Evolutionary conservation across 192 early-diverging fungal genomes (phyloP).

Genomic region (Geranomyces michiganensis): DNA sequence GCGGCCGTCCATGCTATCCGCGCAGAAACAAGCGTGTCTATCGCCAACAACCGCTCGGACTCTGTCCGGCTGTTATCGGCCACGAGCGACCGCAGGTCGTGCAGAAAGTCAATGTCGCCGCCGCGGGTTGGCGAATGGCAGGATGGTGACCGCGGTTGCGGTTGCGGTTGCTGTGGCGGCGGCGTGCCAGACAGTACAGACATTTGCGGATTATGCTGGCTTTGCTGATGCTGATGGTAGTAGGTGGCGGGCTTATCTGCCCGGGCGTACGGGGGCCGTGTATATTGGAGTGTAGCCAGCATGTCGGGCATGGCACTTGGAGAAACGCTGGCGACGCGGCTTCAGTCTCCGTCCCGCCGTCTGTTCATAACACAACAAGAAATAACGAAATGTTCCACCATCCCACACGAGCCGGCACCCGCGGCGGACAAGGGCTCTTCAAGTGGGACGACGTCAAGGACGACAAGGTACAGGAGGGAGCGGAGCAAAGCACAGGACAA

Average conservation of each 20-base stretch:
- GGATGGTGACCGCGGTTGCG: too few species aligned
- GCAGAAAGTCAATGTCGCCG: not conserved
- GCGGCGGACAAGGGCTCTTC: constrained; percentile 49
- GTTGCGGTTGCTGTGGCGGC: too few species aligned
- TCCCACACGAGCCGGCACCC: constrained; percentile 38
- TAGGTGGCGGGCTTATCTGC: too few species aligned
- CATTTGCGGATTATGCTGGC: too few species aligned
- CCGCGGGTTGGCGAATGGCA: too few species aligned
- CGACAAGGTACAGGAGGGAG: constrained; percentile 25
- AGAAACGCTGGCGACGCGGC: too few species aligned
- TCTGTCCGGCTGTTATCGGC: not conserved
- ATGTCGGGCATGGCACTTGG: too few species aligned
- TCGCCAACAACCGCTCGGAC: not conserved
- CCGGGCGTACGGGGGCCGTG: not conserved
- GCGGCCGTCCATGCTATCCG: not conserved
- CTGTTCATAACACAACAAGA: too few species aligned
- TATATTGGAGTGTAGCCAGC: not conserved
- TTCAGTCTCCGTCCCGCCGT: too few species aligned
- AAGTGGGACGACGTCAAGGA: constrained; percentile 51
- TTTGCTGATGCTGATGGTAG: too few species aligned
- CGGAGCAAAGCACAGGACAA: not conserved
- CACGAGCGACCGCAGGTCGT: not conserved
- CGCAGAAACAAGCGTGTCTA: not conserved
- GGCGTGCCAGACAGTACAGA: too few species aligned
- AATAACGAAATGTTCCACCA: constrained; percentile 31